Evolutionary conservation across 192 early-diverging fungal species (phyloP), one percentile per base, ranked within the genome.

Genomic region (Coemansia sp.): DNA sequence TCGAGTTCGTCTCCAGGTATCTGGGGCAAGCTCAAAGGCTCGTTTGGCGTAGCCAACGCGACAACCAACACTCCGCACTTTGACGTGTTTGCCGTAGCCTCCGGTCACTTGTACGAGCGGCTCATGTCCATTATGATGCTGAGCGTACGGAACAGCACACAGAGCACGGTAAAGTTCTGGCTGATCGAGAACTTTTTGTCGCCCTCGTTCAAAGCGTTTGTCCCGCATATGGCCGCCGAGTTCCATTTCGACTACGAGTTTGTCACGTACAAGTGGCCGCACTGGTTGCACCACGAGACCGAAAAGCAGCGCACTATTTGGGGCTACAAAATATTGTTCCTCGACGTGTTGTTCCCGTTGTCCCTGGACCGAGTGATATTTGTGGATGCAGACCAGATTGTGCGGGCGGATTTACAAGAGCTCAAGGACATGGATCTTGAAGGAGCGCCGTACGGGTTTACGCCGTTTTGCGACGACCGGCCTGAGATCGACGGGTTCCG

Each of bases 261-360:
- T 47, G 94, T 99, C 22, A 97, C 95, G 2, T 98, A 97, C 82
- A 97, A 95, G 65, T 99, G 97, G 97, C 97, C 97, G 16, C 90
- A 93, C 43, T 99, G 95, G 95, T 84, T 99, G 23, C 85, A 92
- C 48, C 74, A 85, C 22, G 93, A 97, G 75, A 92, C 87, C 0
- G 95, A 96, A 69, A 97, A 97, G 70, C 95, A 99, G 80, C 77
- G 97, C 26, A 96, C 89, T 1, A 99, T 99, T 62, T 99, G 97
- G 97, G 97, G 93, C 55, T 99, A 97, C 85, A 99, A 99, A 82
- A 97, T 99, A 58, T 81, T 99, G 68, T 99, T 97, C 80, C 79
- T 99, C 61, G 97, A 99, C 74, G 95, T 97, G 56, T 72, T 99
- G 35, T 99, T 99, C 82, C 97, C 97, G 25, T 82, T 99, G 27